These are phyloP conservation scores for Lunularia cruciata DNA, from an alignment of 225 moss, liverwort and hornwort species.

Conservation along the genomic window DNA sequence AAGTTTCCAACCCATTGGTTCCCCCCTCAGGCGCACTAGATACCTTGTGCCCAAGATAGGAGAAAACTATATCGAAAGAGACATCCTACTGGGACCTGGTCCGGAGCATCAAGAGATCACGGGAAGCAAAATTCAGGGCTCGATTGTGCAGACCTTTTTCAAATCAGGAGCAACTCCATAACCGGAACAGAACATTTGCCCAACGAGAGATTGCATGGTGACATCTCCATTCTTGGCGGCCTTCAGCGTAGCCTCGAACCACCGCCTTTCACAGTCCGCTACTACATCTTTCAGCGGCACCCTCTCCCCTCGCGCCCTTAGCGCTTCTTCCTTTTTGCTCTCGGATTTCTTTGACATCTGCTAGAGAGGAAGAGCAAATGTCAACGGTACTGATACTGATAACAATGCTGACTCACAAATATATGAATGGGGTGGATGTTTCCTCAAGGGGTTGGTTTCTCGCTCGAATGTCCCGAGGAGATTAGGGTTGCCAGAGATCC, in stretches of 20 bases:
- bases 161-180: conserved; percentile 76
- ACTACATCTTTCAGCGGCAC: conserved; percentile 85
- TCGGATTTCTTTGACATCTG: conserved; percentile 36
- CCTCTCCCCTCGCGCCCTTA: conserved; percentile 16
- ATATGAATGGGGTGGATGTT: background rate
- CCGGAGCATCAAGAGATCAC: too few relatives aligned
- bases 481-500: background rate
- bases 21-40: too few relatives aligned
- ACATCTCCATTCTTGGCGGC: conserved; percentile 78
- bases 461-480: background rate
- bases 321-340: conserved; percentile 21
- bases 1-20: too few relatives aligned
- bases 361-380: background rate
- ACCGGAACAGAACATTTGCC: conserved; percentile 97
- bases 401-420: background rate
- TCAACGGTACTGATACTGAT: background rate
- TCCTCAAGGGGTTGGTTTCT: background rate
- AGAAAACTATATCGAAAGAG: too few relatives aligned
- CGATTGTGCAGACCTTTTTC: conserved; percentile 57
- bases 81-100: too few relatives aligned
- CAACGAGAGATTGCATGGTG: conserved; percentile 80
- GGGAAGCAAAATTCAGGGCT: too few relatives aligned
- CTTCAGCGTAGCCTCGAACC: conserved; percentile 89
- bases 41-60: too few relatives aligned
- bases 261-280: conserved; percentile 83